These are phyloP conservation scores for Torulaspora quercuum DNA, from an alignment of 805 yeast species.

Conservation along the genomic window DNA sequence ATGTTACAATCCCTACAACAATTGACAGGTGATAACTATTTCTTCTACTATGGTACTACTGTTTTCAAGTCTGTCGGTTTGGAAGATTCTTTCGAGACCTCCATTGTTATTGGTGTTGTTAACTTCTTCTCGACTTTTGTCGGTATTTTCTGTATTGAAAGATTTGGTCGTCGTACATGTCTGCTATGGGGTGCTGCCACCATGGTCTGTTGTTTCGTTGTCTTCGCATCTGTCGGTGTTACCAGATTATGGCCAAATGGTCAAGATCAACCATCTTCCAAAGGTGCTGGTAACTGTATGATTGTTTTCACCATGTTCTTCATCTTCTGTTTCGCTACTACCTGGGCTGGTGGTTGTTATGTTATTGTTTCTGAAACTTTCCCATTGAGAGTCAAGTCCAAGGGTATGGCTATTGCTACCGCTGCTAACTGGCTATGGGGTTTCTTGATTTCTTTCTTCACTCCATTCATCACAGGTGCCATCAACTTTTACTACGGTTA, in stretches of 20 bases:
- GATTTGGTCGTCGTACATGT: conserved; percentile 51
- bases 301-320: conserved; percentile 65
- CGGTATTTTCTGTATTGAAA: conserved; percentile 50
- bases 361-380: conserved; percentile 64
- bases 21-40: conserved; percentile 62
- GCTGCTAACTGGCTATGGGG: conserved; percentile 66
- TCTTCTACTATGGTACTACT: conserved; percentile 64
- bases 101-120: conserved; percentile 56
- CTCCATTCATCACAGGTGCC: conserved; percentile 62
- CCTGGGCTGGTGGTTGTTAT: conserved; percentile 71
- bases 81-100: conserved; percentile 53
- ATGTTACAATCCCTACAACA: conserved; percentile 61
- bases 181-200: conserved; percentile 48
- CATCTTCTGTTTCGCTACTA: conserved; percentile 68
- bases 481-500: conserved; percentile 70
- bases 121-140: conserved; percentile 56
- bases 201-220: conserved; percentile 45
- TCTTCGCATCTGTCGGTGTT: conserved; percentile 62
- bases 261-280: conserved; percentile 39
- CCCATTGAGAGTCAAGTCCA: conserved; percentile 65
- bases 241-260: conserved; percentile 43
- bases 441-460: conserved; percentile 62
- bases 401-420: conserved; percentile 54
- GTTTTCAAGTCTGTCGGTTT: conserved; percentile 60
- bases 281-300: conserved; percentile 65